These are phyloP conservation scores for Leucogyrophana mollusca DNA, from an alignment of 768 basidiomycete genomes.

Conservation along the genomic window DNA sequence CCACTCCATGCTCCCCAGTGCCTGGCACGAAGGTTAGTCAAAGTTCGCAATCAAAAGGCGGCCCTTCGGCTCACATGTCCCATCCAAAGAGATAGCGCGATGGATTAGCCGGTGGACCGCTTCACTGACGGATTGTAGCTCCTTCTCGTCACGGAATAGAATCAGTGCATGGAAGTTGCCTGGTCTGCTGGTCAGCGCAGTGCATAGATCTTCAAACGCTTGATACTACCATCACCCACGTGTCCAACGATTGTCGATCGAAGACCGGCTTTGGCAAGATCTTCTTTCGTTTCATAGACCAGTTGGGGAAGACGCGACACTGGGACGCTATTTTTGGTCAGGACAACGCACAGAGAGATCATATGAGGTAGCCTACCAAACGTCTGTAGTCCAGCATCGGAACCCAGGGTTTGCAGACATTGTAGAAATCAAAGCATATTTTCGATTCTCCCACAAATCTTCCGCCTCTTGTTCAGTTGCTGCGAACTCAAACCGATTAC, in stretches of 20 bases:
- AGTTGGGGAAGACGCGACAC: conserved; percentile 68
- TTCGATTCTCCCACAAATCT: conserved; percentile 81
- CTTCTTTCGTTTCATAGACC: conserved; percentile 77
- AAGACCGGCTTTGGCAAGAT: conserved; percentile 58
- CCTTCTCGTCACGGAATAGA: conserved; percentile 57
- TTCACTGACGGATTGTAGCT: conserved; percentile 50
- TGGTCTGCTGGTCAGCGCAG: conserved; percentile 9
- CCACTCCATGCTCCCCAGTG: conserved; percentile 87
- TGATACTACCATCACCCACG: conserved; percentile 70
- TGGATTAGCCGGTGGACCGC: conserved; percentile 72
- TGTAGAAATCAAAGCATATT: conserved; percentile 76
- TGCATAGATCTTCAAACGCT: conserved; percentile 16
- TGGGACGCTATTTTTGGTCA: conserved; percentile 48
- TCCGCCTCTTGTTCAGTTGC: conserved; percentile 72
- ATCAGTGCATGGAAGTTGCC: conserved; percentile 51
- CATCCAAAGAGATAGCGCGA: conserved; percentile 71
- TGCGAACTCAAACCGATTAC: conserved; percentile 70
- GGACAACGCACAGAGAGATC: not conserved
- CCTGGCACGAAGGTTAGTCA: conserved; percentile 38
- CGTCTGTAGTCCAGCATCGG: conserved; percentile 85
- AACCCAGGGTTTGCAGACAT: conserved; percentile 61
- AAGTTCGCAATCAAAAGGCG: not conserved
- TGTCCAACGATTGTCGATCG: conserved; percentile 78
- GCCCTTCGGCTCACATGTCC: conserved; percentile 56
- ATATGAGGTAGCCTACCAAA: conserved; percentile 54